A percentile compares a stretch with the other conserved stretches of the same genome.
Conservation (phyloP, 2,329 filamentous ascomycete genomes). For the Xylariaceae sp. region DNA sequence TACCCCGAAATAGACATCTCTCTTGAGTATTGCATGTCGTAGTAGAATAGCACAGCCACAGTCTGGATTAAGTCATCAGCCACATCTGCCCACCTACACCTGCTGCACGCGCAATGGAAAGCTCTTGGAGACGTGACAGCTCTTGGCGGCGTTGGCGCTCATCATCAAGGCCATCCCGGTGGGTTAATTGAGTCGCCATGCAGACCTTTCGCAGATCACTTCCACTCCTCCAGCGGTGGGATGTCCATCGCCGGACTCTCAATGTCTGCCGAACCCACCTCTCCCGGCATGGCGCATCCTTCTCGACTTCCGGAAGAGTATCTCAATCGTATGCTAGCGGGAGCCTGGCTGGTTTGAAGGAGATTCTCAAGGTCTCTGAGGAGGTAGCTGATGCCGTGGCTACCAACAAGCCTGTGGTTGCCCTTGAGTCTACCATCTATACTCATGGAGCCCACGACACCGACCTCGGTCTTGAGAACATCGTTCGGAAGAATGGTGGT, state of each 20-base stretch:
- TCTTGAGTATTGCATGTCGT: not conserved
- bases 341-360: constrained; percentile 31
- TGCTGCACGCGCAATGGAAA: not conserved
- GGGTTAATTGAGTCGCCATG: constrained; percentile 12
- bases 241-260: constrained; percentile 2
- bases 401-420: constrained; percentile 75
- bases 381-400: constrained; percentile 76
- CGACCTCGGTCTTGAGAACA: constrained; percentile 64
- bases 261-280: constrained; percentile 1
- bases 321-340: constrained; percentile 13
- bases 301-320: constrained; percentile 17
- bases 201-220: constrained; percentile 15
- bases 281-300: constrained; percentile 3
- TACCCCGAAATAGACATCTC: too few species aligned
- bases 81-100: not conserved
- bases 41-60: not conserved
- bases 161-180: not conserved
- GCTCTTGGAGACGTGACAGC: not conserved
- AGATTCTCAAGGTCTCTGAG: constrained; percentile 66
- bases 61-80: not conserved
- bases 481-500: constrained; percentile 74
- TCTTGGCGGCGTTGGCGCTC: not conserved
- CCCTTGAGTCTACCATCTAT: constrained; percentile 93
- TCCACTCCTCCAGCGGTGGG: constrained; percentile 10
- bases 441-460: constrained; percentile 86